Base-by-base conservation (phyloP, 768 basidiomycete species). In the Hygrocybe coccinea region DNA sequence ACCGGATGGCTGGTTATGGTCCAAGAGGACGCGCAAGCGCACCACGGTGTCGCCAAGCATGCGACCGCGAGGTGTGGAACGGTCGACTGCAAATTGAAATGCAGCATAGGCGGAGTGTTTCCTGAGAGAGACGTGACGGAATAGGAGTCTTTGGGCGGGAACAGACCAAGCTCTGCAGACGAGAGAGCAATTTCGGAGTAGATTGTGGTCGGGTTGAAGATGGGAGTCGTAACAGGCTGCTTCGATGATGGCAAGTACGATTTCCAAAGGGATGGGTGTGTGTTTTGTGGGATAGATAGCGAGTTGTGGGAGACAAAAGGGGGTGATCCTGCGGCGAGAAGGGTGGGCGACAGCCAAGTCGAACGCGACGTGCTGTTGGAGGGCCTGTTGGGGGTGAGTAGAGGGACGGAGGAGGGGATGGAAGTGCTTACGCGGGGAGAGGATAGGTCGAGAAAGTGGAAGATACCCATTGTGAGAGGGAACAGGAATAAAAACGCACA, bases 121-220 rank as follows among this genome's bases (percentile, higher is more conserved):
- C 49, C 74, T 71, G 44, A 89, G 76, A 29, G 71, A 71, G 54
- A 87, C 79, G 45, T 74, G 70, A 54, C 74, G 74, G 68, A 88
- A 89, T 46, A 89, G 73, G 15, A 86, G 76, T 55, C 77, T 80
- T 67, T 90, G 87, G 0, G 84, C 77, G 25, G 77, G 71, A n/a
- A 69, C 60, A 1, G 85, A 80, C 87, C 88, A 89, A 22, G 78
- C 74, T 65, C 72, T 77, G 76, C 80, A 87, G 21, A 89, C 84
- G 47, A 89, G 77, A 2, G 85, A 71, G 62, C 80, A 85, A 46
- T 76, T 67, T 50, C 65, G 68, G 47, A 89, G 74, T 17, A 86
- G 71, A 11, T 67, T 60, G 38, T 68, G 64, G 60, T 78, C 70
- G 3, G 69, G 63, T 49, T 70, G 65, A 29, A 68, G 58, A 24